Base-by-base conservation (phyloP, 2,329 filamentous ascomycete genomes). In the Curvularia hawaiiensis region DNA sequence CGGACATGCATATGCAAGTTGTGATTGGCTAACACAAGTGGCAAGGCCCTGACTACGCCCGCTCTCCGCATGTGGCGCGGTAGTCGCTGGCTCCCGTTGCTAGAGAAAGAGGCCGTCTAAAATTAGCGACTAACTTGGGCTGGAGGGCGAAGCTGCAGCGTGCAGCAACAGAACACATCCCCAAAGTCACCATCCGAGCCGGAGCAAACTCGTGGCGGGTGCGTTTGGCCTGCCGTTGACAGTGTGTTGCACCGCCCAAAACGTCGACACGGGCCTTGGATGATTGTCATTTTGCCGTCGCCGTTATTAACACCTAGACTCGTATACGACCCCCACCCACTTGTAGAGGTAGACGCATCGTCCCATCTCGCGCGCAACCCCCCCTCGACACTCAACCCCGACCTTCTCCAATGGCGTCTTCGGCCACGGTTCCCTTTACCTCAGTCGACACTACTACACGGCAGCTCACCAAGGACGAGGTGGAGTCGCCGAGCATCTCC, bases 401-500 rank as follows among this genome's bases (percentile, higher is more conserved):
- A 65, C 67, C 51, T 50, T 56, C 56, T 50, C 62, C 58, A 64
- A 76, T 76, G 74, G 69, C 73, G 65, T 70, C 69, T 58, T 59
- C 72, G 53, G 65, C 72, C 61, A 64, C 71, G 56, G 67, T 64
- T 52, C 71, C 76, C 22, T 80, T 79, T 63, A 65, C 78, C 60
- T 74, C 78, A 20, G 76, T 80, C 56, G 78, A 80, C 67, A 79
- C 79, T 30, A 72, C 70, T 35, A 59, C 63, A 35, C 65, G 63
- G 28, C 67, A 57, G 54, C 66, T 68, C 44, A 60, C 57, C 57
- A 71, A 73, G 56, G 77, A 78, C 61, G 73, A 78, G 59, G 75
- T 78, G 54, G 76, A 82, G 65, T 80, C 78, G 31, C 80, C 80
- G 30, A 79, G 78, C 62, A 75, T 81, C 56, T 81, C 79, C 51